A percentile compares a stretch with the other conserved stretches of the same genome.
phyloP scores from a whole-genome alignment of 2,329 filamentous ascomycete species.

The Pseudocercospora macadamiae region DNA sequence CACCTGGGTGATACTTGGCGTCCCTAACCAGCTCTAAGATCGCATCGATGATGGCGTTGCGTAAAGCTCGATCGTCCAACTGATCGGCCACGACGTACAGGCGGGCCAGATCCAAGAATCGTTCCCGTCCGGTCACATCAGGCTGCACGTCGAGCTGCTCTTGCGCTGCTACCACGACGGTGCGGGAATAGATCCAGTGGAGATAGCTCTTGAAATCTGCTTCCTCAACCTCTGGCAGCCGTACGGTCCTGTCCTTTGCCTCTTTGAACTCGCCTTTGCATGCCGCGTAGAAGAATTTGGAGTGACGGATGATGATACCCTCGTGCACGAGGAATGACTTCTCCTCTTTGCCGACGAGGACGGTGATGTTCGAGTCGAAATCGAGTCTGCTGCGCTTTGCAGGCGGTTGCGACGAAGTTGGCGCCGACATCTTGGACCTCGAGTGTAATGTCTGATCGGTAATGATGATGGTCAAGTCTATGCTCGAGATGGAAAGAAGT shows the following conservation, averaged over 20 bases:
- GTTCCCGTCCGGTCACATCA: neutral
- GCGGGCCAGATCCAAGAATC: neutral
- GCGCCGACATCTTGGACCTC: too few relatives aligned
- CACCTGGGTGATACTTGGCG: neutral
- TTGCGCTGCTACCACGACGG: too few relatives aligned
- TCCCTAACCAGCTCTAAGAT: neutral
- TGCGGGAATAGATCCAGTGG: too few relatives aligned
- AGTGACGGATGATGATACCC: slow-evolving; percentile 1
- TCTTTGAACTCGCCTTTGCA: slow-evolving; percentile 1
- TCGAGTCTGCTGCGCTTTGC: neutral
- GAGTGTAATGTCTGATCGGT: too few relatives aligned
- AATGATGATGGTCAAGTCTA: too few relatives aligned
- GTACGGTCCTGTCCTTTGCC: slow-evolving; percentile 10
- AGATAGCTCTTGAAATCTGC: neutral
- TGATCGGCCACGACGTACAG: slow-evolving; percentile 17
- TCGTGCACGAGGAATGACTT: neutral
- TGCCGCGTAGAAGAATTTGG: neutral
- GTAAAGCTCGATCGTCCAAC: slow-evolving; percentile 10
- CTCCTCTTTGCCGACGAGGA: neutral
- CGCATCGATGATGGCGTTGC: slow-evolving; percentile 15
- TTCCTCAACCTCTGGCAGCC: neutral
- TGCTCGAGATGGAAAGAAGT: too few relatives aligned
- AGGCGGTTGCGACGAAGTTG: neutral
- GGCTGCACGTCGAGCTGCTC: too few relatives aligned
- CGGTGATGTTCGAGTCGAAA: neutral